Evolutionary conservation across 352 stramenopile genomes (phyloP).

Genomic region (Globisporangium parvum): DNA sequence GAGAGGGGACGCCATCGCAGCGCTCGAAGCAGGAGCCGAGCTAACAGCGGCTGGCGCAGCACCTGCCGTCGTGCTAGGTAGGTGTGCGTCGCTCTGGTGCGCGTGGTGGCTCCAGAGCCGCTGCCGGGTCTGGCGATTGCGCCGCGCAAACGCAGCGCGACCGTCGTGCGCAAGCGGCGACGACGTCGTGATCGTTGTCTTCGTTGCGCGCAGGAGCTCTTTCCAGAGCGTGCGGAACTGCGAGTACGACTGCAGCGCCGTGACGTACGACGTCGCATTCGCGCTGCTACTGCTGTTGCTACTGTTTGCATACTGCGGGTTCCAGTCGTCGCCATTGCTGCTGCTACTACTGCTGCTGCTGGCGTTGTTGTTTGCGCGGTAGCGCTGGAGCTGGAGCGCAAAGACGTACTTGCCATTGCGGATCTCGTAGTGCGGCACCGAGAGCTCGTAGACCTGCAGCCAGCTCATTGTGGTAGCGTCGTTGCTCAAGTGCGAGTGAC

Average conservation of each 20-base stretch:
- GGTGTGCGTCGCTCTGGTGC: neutral
- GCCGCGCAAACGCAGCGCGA: conserved; percentile 8
- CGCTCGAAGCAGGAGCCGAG: conserved; percentile 10
- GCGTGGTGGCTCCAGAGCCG: conserved; percentile 6
- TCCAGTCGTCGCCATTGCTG: conserved; percentile 15
- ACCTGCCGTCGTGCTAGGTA: too few relatives aligned
- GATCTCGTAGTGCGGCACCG: conserved; percentile 37
- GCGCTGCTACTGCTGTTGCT: neutral
- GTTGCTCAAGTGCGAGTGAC: neutral
- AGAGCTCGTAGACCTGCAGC: conserved; percentile 43
- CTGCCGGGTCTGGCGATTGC: conserved; percentile 11
- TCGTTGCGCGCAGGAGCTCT: conserved; percentile 37
- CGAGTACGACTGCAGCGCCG: conserved; percentile 43
- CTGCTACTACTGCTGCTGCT: conserved; percentile 13
- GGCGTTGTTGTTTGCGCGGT: conserved; percentile 19
- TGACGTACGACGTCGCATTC: conserved; percentile 15
- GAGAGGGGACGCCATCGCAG: neutral
- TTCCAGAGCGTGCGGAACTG: conserved; percentile 58
- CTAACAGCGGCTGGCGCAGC: neutral
- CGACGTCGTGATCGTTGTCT: conserved; percentile 11
- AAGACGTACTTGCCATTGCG: conserved; percentile 41
- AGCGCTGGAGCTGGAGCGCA: conserved; percentile 31
- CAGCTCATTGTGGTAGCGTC: conserved; percentile 32
- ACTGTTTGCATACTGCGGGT: neutral
- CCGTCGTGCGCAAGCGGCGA: conserved; percentile 11